These are phyloP conservation scores for Teratosphaeriaceae sp. DNA, from an alignment of 2,329 filamentous ascomycete genomes.

Conservation along the genomic window DNA sequence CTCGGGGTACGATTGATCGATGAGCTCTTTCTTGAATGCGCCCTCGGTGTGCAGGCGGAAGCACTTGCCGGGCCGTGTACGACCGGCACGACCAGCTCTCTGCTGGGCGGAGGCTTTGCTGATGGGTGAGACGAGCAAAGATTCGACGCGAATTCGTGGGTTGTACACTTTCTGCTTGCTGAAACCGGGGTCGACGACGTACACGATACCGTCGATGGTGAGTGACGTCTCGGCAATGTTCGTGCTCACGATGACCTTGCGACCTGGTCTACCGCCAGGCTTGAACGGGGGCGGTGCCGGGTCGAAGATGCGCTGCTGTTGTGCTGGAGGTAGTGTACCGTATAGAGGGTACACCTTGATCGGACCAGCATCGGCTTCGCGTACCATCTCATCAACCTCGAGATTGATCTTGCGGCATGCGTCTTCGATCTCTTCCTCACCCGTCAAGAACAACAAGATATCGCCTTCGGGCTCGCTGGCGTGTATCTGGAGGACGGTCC, in stretches of 20 bases:
- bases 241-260: slow-evolving; percentile 96
- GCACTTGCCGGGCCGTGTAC: slow-evolving; percentile 91
- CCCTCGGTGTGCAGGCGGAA: slow-evolving; percentile 92
- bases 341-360: slow-evolving; percentile 90
- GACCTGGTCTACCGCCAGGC: slow-evolving; percentile 80
- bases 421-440: slow-evolving; percentile 95
- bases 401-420: too few species aligned
- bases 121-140: slow-evolving; percentile 93
- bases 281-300: too few species aligned
- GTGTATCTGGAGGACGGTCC: slow-evolving; percentile 91
- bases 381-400: slow-evolving; percentile 86
- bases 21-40: slow-evolving; percentile 92
- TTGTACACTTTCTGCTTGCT: slow-evolving; percentile 99
- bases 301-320: slow-evolving; percentile 98
- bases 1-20: slow-evolving; percentile 93
- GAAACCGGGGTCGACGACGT: slow-evolving; percentile 92
- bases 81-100: slow-evolving; percentile 83
- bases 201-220: slow-evolving; percentile 98
- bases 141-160: slow-evolving; percentile 98
- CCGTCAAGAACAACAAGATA: slow-evolving; percentile 98
- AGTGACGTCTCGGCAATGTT: slow-evolving; percentile 98
- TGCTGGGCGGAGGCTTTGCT: slow-evolving; percentile 95
- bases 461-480: slow-evolving; percentile 90
- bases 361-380: slow-evolving; percentile 91
- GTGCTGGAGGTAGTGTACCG: slow-evolving; percentile 89